Evolutionary conservation across 768 basidiomycete genomes (phyloP).

Genomic region (Auriscalpium microsporum): DNA sequence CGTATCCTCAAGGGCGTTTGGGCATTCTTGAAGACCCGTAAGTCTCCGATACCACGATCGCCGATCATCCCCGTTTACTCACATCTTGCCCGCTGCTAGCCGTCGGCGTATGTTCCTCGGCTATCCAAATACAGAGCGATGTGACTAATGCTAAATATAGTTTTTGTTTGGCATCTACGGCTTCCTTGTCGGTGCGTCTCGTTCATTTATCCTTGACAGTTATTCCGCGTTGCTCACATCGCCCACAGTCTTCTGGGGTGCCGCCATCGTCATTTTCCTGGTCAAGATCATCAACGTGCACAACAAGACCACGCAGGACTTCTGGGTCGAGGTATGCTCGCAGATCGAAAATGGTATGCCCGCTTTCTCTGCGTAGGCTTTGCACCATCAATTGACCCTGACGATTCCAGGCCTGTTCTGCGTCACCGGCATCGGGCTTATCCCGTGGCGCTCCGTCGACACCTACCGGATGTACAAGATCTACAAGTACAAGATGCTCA

Average conservation of each 20-base stretch:
- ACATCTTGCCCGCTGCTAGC: conserved; percentile 28
- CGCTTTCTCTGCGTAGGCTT: neutral
- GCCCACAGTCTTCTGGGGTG: conserved; percentile 73
- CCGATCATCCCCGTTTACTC: neutral
- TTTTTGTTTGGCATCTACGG: conserved; percentile 68
- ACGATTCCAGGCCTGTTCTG: conserved; percentile 57
- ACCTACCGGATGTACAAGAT: conserved; percentile 71
- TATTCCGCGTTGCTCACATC: conserved; percentile 4
- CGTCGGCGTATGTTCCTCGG: conserved; percentile 47
- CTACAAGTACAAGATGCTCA: conserved; percentile 61
- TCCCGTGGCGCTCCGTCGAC: conserved; percentile 67
- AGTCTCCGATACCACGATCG: conserved; percentile 18
- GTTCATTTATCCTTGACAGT: neutral
- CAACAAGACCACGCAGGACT: conserved; percentile 58
- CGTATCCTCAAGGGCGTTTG: conserved; percentile 64
- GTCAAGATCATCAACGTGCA: conserved; percentile 62
- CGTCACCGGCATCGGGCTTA: conserved; percentile 72
- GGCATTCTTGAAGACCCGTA: conserved; percentile 80
- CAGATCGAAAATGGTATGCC: conserved; percentile 65
- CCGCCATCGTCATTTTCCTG: conserved; percentile 72
- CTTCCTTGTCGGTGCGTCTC: conserved; percentile 51
- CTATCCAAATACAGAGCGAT: neutral
- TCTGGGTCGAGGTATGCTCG: conserved; percentile 74
- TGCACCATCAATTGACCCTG: neutral
- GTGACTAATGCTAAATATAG: conserved; percentile 20